Conservation (phyloP, 2,329 filamentous ascomycete species). For the Colletotrichum lentis region DNA sequence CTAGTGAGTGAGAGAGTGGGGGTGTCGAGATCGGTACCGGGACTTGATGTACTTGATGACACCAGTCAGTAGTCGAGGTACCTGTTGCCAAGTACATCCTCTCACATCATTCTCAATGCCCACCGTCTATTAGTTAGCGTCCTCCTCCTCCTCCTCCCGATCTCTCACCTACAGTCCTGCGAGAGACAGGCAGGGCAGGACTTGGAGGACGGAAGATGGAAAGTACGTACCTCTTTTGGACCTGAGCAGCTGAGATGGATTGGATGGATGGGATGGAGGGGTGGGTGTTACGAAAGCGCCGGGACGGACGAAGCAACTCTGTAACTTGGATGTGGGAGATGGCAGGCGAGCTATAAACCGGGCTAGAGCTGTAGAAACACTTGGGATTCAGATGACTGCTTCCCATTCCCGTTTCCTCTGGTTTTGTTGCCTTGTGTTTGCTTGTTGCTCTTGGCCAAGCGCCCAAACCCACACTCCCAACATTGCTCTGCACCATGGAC, state of each 20-base stretch:
- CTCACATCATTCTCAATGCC: not conserved
- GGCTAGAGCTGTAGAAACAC: too few relatives aligned
- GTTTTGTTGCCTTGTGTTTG: not conserved
- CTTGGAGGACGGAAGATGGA: too few relatives aligned
- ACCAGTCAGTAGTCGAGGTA: not conserved
- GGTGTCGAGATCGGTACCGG: too few relatives aligned
- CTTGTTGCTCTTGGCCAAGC: not conserved
- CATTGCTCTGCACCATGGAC: not conserved
- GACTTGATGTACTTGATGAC: too few relatives aligned
- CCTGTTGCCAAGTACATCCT: not conserved
- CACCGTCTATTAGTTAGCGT: too few relatives aligned
- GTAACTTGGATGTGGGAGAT: constrained; percentile 31
- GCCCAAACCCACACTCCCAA: not conserved
- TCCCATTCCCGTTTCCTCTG: not conserved
- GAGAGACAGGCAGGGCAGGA: not conserved
- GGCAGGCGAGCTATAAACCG: constrained; percentile 27
- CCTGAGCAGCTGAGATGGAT: constrained; percentile 12
- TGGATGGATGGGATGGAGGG: too few relatives aligned
- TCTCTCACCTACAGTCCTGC: not conserved
- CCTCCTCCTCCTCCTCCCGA: not conserved
- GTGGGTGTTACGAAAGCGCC: constrained; percentile 30
- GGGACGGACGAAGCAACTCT: constrained; percentile 30
- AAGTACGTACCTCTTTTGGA: constrained; percentile 7
- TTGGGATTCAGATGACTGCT: constrained; percentile 17
- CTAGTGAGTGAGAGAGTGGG: too few relatives aligned